Conservation (phyloP, 331 rosid genomes). For the Acacia concinna region DNA sequence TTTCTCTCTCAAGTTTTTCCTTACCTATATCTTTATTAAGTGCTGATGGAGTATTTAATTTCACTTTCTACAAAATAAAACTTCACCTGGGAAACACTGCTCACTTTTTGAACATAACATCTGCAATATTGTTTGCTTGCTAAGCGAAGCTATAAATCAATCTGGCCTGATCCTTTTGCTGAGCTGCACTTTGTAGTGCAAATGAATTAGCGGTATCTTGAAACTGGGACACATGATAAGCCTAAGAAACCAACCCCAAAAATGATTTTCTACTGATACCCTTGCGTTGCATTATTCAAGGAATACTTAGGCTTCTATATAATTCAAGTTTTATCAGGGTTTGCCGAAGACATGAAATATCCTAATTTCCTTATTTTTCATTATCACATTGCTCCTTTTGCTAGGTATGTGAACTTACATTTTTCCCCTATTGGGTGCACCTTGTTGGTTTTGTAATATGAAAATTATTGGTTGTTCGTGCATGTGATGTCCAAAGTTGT, state of each 20-base stretch:
- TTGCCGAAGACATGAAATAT: background rate
- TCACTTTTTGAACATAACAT: conserved; percentile 16
- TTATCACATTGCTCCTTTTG: background rate
- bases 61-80: background rate
- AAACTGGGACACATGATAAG: background rate
- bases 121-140: conserved; percentile 25
- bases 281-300: background rate
- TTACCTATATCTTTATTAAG: background rate
- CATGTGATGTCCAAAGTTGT: background rate
- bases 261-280: background rate
- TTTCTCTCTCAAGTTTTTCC: background rate
- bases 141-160: conserved; percentile 1
- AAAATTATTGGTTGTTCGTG: background rate
- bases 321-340: background rate
- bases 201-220: background rate
- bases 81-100: conserved; percentile 1
- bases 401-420: background rate
- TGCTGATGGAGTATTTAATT: background rate
- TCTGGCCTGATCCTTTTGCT: background rate
- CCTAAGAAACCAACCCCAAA: background rate
- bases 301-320: background rate
- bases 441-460: background rate
- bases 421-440: background rate
- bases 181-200: background rate
- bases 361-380: background rate